A percentile compares a stretch with the other conserved stretches of the same genome.
Conservation (phyloP, 2,329 filamentous ascomycete species). For the Cytospora chrysosperma region DNA sequence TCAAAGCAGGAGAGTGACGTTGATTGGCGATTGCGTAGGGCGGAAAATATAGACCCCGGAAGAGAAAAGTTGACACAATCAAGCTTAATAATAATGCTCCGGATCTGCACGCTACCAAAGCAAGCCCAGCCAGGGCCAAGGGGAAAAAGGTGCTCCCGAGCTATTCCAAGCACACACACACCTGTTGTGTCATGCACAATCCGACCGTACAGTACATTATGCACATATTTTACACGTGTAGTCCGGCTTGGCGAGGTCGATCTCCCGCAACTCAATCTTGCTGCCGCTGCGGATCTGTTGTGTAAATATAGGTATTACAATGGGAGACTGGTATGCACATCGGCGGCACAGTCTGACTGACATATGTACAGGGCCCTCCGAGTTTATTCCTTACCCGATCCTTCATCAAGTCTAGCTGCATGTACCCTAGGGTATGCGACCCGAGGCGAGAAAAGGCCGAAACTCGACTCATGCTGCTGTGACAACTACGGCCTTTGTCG, state of each 20-base stretch:
- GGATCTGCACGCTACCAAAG: background rate
- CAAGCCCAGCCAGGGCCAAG: background rate
- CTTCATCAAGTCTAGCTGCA: background rate
- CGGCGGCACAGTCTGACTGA: too few relatives aligned
- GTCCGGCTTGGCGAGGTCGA: background rate
- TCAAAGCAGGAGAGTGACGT: too few relatives aligned
- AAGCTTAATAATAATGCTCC: background rate
- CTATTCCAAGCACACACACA: background rate
- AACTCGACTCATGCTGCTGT: background rate
- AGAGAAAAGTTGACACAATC: background rate
- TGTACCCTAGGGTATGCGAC: too few relatives aligned
- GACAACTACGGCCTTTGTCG: too few relatives aligned
- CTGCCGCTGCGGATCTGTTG: too few relatives aligned
- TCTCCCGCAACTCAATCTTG: conserved; percentile 12
- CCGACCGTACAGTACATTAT: background rate
- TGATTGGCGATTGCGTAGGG: background rate
- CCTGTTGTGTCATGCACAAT: background rate
- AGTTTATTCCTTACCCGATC: background rate
- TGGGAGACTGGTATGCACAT: background rate
- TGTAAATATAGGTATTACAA: too few relatives aligned
- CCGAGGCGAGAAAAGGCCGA: background rate
- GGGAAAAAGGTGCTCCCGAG: background rate
- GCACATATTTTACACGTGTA: background rate
- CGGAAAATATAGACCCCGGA: background rate
- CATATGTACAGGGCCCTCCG: too few relatives aligned